Evolutionary conservation across 345 rosid species (phyloP).

Genomic region (Eucalyptus pumila): DNA sequence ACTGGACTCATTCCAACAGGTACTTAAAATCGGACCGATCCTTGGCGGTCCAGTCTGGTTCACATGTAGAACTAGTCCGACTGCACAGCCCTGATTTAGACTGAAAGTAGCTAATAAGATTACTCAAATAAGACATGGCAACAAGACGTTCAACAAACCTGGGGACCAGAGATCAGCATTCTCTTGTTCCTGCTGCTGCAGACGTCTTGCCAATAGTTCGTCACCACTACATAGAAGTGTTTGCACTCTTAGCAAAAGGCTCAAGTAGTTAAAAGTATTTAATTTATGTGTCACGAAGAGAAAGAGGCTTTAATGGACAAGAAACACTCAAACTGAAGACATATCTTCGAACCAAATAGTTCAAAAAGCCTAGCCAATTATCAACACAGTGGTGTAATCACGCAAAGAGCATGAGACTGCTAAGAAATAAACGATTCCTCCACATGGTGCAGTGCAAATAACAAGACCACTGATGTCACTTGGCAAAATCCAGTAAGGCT

Average conservation of each 20-base stretch:
- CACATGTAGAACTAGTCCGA: too few species aligned
- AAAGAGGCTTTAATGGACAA: neutral
- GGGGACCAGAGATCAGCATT: slow-evolving; percentile 48
- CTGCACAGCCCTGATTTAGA: too few species aligned
- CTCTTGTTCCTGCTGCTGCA: too few species aligned
- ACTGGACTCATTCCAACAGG: too few species aligned
- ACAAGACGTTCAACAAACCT: slow-evolving; percentile 22
- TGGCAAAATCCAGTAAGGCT: neutral
- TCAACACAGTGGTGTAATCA: neutral
- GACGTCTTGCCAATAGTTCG: slow-evolving; percentile 39
- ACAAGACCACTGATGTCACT: neutral
- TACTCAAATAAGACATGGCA: neutral
- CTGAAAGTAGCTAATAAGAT: neutral
- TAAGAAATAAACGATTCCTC: neutral
- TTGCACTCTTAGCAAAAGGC: neutral
- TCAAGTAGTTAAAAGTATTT: neutral
- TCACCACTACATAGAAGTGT: slow-evolving; percentile 39
- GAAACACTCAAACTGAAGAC: neutral
- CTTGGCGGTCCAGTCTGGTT: too few species aligned
- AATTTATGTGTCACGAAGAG: neutral
- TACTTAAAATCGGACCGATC: too few species aligned
- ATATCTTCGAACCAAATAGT: neutral
- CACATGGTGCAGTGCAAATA: too few species aligned
- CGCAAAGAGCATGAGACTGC: neutral
- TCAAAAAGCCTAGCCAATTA: neutral